A percentile compares a stretch with the other conserved stretches of the same genome.
Evolutionary conservation across 2,329 filamentous ascomycete species (phyloP).

Genomic region (Tothia fuscella): DNA sequence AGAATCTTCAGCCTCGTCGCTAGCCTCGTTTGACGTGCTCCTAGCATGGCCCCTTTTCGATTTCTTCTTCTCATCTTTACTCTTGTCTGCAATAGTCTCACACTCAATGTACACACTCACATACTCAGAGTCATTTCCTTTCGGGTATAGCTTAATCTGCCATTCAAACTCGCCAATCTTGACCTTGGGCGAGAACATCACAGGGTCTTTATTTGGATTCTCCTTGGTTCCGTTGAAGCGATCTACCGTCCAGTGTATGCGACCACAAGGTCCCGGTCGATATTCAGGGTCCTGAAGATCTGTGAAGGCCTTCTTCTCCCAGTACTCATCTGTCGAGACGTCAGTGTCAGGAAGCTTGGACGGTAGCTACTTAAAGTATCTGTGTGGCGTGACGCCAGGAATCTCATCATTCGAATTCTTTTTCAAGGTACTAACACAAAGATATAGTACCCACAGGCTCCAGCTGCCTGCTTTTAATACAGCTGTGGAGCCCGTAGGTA

Average conservation of each 20-base stretch:
- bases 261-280: slow-evolving; percentile 38
- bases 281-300: slow-evolving; percentile 48
- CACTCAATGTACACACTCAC: slow-evolving; percentile 52
- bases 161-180: slow-evolving; percentile 49
- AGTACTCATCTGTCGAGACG: slow-evolving; percentile 35
- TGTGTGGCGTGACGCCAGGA: too few species aligned
- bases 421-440: too few species aligned
- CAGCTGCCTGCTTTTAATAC: too few species aligned
- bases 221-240: slow-evolving; percentile 49
- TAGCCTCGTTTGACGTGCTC: slow-evolving; percentile 1
- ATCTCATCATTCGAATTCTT: too few species aligned
- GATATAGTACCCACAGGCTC: too few species aligned
- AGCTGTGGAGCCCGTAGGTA: too few species aligned
- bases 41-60: slow-evolving; percentile 5
- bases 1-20: slow-evolving; percentile 2
- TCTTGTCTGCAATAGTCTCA: slow-evolving; percentile 30
- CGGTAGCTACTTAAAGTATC: too few species aligned
- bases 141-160: slow-evolving; percentile 54
- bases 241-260: slow-evolving; percentile 47
- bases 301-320: slow-evolving; percentile 45
- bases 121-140: slow-evolving; percentile 46
- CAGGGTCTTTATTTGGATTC: slow-evolving; percentile 43
- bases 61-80: slow-evolving; percentile 10
- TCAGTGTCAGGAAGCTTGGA: too few species aligned
- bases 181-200: slow-evolving; percentile 47